Base-by-base conservation (phyloP, 768 basidiomycete species). In the Phanerodontia chrysosporium region DNA sequence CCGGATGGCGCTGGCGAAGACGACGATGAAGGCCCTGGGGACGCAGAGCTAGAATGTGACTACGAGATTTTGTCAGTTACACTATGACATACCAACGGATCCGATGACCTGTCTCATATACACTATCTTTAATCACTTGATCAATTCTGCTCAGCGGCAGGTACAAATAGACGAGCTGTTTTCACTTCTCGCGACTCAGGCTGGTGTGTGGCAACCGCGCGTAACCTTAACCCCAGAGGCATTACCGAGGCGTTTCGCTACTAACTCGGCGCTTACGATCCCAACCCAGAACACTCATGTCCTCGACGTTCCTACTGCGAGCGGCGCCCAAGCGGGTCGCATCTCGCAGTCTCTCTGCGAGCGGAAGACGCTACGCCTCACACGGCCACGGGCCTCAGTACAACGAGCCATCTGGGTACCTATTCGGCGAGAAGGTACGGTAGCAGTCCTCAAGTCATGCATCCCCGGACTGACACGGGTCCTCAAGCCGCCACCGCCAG, bases 351-450 rank as follows among this genome's bases (percentile, higher is more conserved):
- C 18, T 65, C 16, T 57, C 62, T 7, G n/a, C 32, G 35, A 45
- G 57, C n/a, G 51, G 18, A 8, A 49, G 51, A 54, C 68, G 70
- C 2, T 81, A 80, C 69, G 86, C 86, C 28, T 90, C 89, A 13
- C 87, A 89, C 66, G 89, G 83, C 3, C 86, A 88, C 54, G 85
- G 88, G 25, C 89, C 92, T 12, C 85, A 88, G 55, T 95, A 86
- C 73, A 95, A 97, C 69, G 91, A 94, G 62, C 94, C 94, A 44
- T 84, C 86, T 7, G 94, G 94, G 28, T 88, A 83, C 72, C 71
- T 97, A 60, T 96, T 96, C 63, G 87, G 87, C 63, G 95, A 97
- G 78, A 90, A 91, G 83, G 95, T 92, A 65, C 44, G 77, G 63
- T n/a, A 18, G 18, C 39, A 42, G 39, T 42, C 39, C 16, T 42